Evolutionary conservation across 768 basidiomycete species (phyloP), one percentile per base, ranked within the genome.

Genomic region (Mycena galopus): DNA sequence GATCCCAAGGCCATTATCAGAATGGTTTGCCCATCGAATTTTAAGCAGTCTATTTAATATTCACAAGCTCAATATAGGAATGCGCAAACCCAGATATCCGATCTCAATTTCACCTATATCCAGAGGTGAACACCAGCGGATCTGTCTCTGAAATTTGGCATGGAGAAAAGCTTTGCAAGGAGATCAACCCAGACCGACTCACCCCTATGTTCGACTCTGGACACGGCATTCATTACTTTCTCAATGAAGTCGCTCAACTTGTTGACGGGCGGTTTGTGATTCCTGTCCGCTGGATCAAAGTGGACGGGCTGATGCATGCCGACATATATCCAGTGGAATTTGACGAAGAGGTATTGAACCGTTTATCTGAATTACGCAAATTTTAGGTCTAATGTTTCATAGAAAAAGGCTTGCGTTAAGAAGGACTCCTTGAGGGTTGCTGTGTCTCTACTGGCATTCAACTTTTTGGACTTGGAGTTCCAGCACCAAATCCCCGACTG

Each of bases 251-350:
- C 23, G 68, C 70, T 5, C 42, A 39, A 17, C 58, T 77, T 2
- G 25, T 23, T 14, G 64, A 73, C 50, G 76, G 71, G 7, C 37
- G 44, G 8, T 69, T 70, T 19, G 68, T 79, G 2, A 73, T 79
- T 37, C 78, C 78, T 0, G 14, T 69, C 4, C 56, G 67, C 32
- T 79, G 79, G 78, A 39, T 78, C 30, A 73, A 62, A 4, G 37
- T 50, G 21, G 23, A 65, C 16, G 23, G 35, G 2, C 12, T 60
- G 5, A 57, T 74, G n/a, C 56, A 65, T 55, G 73, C 66, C n/a
- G 73, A 76, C 64, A 33, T 44, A 9, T 65, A 39, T 33, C 12
- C 21, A 8, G 68, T 74, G 29, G 37, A 44, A 25, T 4, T 56
- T 6, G 56, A 63, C 63, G 58, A 69, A 9, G 10, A 65, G 63